These are phyloP conservation scores for Globisporangium cederbergense DNA, from an alignment of 352 stramenopile species.

Conservation along the genomic window DNA sequence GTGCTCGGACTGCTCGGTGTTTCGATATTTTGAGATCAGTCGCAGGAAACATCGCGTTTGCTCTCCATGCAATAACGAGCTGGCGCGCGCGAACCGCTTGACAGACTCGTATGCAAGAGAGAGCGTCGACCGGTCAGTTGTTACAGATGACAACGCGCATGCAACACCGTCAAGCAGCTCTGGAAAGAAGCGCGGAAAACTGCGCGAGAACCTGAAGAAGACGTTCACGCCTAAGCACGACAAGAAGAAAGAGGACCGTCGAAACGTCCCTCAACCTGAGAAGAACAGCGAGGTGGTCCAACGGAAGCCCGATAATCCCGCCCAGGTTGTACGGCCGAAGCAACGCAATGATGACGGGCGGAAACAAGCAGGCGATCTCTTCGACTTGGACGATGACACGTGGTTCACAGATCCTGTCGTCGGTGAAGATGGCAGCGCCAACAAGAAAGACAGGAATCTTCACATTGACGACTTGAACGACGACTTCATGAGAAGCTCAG, in stretches of 20 bases:
- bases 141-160: conserved; percentile 1
- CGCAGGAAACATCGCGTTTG: conserved; percentile 70
- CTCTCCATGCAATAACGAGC: conserved; percentile 29
- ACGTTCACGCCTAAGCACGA: conserved; percentile 18
- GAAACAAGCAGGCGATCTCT: conserved; percentile 24
- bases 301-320: neutral
- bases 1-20: conserved; percentile 72
- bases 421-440: neutral
- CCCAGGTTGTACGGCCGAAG: neutral
- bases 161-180: conserved; percentile 1
- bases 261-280: neutral
- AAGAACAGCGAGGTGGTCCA: neutral
- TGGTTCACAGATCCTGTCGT: conserved; percentile 54
- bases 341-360: neutral
- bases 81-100: conserved; percentile 18
- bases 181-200: conserved; percentile 7
- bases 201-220: conserved; percentile 18
- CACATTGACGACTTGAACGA: neutral
- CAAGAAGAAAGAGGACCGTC: conserved; percentile 7
- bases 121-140: conserved; percentile 5
- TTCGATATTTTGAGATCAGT: conserved; percentile 56
- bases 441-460: neutral
- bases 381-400: conserved; percentile 47
- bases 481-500: neutral
- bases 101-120: conserved; percentile 3